These are phyloP conservation scores for Gliomastix tumulicola DNA, from an alignment of 2,329 filamentous ascomycete genomes.

Conservation along the genomic window DNA sequence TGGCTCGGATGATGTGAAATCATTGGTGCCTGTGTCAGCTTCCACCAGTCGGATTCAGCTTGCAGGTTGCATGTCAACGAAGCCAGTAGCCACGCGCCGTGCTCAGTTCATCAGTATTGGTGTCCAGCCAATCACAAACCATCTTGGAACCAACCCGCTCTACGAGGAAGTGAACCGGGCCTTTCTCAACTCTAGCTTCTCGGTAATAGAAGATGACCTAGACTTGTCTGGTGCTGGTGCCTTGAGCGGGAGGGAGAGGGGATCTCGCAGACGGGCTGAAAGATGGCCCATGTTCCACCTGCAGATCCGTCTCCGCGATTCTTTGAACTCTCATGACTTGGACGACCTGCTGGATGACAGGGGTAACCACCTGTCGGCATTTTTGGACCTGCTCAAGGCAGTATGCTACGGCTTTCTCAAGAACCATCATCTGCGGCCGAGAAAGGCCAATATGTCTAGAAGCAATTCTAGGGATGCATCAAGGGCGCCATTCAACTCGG, in stretches of 20 bases:
- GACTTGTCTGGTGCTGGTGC: too few species aligned
- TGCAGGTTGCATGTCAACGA: conserved; percentile 63
- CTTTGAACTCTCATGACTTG: conserved; percentile 22
- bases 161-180: conserved; percentile 73
- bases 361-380: conserved; percentile 37
- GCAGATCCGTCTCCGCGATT: conserved; percentile 42
- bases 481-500: not conserved
- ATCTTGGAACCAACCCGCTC: conserved; percentile 54
- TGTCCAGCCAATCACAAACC: conserved; percentile 54
- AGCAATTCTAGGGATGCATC: not conserved
- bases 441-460: conserved; percentile 13
- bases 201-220: conserved; percentile 47
- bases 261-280: conserved; percentile 61
- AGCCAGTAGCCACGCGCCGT: conserved; percentile 63
- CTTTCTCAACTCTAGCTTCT: conserved; percentile 74
- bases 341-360: conserved; percentile 35
- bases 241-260: conserved; percentile 10
- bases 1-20: conserved; percentile 37
- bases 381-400: conserved; percentile 56
- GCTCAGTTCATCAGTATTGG: conserved; percentile 80
- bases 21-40: conserved; percentile 68
- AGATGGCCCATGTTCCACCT: conserved; percentile 86
- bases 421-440: conserved; percentile 62
- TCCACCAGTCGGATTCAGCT: conserved; percentile 55
- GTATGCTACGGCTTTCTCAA: conserved; percentile 70